A percentile compares a stretch with the other conserved stretches of the same genome.
These are phyloP conservation scores for Ophiostoma quercus DNA, from an alignment of 2,329 filamentous ascomycete species.

Conservation along the genomic window DNA sequence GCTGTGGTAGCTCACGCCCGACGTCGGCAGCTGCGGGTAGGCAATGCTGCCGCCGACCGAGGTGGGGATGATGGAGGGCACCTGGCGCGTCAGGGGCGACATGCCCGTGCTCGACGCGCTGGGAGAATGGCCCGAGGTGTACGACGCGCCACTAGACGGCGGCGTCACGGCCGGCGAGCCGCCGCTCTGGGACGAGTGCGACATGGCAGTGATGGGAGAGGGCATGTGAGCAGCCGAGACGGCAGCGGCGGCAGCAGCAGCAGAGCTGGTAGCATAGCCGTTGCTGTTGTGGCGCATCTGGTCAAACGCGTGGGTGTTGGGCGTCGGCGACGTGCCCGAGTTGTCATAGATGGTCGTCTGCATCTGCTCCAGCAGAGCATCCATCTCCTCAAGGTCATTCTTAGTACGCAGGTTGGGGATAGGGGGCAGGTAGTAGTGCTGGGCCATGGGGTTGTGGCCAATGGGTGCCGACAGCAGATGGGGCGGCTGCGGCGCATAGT, in stretches of 20 bases:
- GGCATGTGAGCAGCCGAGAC: constrained; percentile 54
- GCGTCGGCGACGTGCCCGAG: constrained; percentile 72
- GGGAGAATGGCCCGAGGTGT: constrained; percentile 72
- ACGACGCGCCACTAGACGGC: constrained; percentile 68
- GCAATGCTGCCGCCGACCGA: constrained; percentile 55
- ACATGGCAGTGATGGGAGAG: constrained; percentile 53
- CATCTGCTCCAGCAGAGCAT: constrained; percentile 92
- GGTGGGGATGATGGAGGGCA: constrained; percentile 32
- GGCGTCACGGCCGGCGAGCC: constrained; percentile 71
- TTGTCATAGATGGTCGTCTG: constrained; percentile 95
- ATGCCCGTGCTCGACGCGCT: constrained; percentile 64
- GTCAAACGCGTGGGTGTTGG: constrained; percentile 62
- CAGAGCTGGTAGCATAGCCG: constrained; percentile 30
- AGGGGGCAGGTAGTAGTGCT: constrained; percentile 82
- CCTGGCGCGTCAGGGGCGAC: constrained; percentile 61
- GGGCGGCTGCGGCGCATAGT: constrained; percentile 55
- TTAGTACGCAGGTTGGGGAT: constrained; percentile 88
- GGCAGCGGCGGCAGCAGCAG: constrained; percentile 25
- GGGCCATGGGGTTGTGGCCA: constrained; percentile 55
- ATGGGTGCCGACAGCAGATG: constrained; percentile 43
- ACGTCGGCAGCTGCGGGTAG: constrained; percentile 72
- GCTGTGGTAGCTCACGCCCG: constrained; percentile 51
- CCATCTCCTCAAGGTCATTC: constrained; percentile 87
- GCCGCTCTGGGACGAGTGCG: constrained; percentile 47
- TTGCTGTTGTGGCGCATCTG: constrained; percentile 47